Percentiles rank a stretch among this genome's conserved stretches.
phyloP scores from a whole-genome alignment of 2,329 filamentous ascomycete species.

The Ophiobolus disseminans region DNA sequence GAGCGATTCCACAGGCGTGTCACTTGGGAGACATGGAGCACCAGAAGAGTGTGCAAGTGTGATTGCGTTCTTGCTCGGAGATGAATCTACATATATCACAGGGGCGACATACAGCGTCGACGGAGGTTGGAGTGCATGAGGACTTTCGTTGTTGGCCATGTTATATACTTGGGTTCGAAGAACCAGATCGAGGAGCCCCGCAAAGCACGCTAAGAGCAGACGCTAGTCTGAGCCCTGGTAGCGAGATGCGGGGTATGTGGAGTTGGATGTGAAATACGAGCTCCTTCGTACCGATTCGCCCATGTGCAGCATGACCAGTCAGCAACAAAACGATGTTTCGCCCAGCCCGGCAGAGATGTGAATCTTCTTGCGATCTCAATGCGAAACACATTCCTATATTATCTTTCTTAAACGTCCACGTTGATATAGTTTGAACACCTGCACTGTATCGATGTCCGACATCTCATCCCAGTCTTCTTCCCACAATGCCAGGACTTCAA shows the following conservation, averaged over 20 bases:
- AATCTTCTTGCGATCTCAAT: background rate
- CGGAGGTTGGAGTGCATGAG: conserved; percentile 11
- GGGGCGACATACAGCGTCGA: conserved; percentile 13
- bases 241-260: conserved; percentile 1
- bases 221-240: background rate
- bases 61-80: conserved; percentile 19
- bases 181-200: no score
- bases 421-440: no score
- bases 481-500: background rate
- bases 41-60: conserved; percentile 16
- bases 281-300: background rate
- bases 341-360: no score
- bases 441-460: no score
- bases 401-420: background rate
- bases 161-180: background rate
- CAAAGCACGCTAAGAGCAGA: background rate
- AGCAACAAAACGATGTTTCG: no score
- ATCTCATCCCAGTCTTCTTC: background rate
- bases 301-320: no score
- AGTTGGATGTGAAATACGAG: background rate
- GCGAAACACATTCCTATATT: background rate
- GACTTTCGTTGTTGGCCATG: no score
- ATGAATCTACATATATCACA: conserved; percentile 21
- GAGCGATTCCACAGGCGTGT: conserved; percentile 8
- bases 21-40: conserved; percentile 5